A percentile compares a stretch with the other conserved stretches of the same genome.
Conservation (phyloP, 2,329 filamentous ascomycete genomes). For the Neophaeococcomyces aloes region DNA sequence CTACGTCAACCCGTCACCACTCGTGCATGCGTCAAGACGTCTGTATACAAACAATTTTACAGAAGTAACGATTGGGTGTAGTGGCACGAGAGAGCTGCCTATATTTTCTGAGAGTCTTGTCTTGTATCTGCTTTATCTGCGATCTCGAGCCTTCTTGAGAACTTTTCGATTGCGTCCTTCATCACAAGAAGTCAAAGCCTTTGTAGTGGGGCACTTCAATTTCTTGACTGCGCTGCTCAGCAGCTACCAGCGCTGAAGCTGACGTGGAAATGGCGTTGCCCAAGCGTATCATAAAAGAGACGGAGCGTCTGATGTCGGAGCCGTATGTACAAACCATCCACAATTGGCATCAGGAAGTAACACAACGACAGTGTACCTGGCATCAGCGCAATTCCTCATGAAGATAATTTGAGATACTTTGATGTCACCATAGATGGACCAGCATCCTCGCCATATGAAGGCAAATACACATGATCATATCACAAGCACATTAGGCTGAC, state of each 20-base stretch:
- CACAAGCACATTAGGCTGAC: neutral
- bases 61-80: too few relatives aligned
- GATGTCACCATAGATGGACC: slow-evolving; percentile 95
- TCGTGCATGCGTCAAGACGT: too few relatives aligned
- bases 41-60: too few relatives aligned
- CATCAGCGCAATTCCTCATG: slow-evolving; percentile 89
- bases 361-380: slow-evolving; percentile 65
- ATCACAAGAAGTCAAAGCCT: too few relatives aligned
- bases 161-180: too few relatives aligned
- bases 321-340: slow-evolving; percentile 52
- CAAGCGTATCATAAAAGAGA: slow-evolving; percentile 98
- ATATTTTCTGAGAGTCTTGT: too few relatives aligned
- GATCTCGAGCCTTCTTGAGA: too few relatives aligned
- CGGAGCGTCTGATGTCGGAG: slow-evolving; percentile 89
- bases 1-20: too few relatives aligned
- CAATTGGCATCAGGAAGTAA: neutral
- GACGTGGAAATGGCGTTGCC: slow-evolving; percentile 54
- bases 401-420: slow-evolving; percentile 96
- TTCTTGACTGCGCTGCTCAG: too few relatives aligned
- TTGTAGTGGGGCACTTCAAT: neutral
- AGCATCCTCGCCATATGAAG: slow-evolving; percentile 86
- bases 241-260: neutral
- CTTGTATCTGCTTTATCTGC: too few relatives aligned
- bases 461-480: slow-evolving; percentile 38
- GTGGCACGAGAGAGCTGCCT: too few relatives aligned